A percentile compares a stretch with the other conserved stretches of the same genome.
These are phyloP conservation scores for Claviceps fusiformis DNA, from an alignment of 2,329 filamentous ascomycete species.

Conservation along the genomic window DNA sequence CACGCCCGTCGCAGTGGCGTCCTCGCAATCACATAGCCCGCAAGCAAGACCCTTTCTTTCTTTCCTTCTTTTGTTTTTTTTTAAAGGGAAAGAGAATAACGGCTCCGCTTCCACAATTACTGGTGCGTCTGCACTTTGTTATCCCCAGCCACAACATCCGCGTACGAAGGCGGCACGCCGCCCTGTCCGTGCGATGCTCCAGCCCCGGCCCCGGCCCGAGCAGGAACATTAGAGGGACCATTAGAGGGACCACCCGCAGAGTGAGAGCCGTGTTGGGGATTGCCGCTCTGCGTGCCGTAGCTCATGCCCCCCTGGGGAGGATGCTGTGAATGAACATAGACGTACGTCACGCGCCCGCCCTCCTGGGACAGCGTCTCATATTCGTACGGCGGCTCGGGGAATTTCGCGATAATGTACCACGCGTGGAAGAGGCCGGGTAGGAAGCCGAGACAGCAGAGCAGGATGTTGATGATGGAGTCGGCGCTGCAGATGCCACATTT, in stretches of 20 bases:
- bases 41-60: neutral
- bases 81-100: too few species aligned
- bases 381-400: constrained; percentile 60
- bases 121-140: constrained; percentile 61
- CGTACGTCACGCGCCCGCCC: constrained; percentile 55
- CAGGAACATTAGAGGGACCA: constrained; percentile 10
- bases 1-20: too few species aligned
- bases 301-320: constrained; percentile 9
- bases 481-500: constrained; percentile 87
- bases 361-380: constrained; percentile 54
- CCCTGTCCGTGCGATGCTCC: constrained; percentile 26
- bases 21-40: neutral
- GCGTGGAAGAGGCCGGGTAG: constrained; percentile 84
- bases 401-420: constrained; percentile 95
- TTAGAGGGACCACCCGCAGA: constrained; percentile 4
- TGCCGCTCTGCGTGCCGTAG: constrained; percentile 8
- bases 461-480: constrained; percentile 89
- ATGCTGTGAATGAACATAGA: constrained; percentile 49
- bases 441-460: constrained; percentile 67
- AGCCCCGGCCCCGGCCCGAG: constrained; percentile 28
- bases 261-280: neutral
- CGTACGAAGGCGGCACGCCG: constrained; percentile 65
- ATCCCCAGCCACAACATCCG: constrained; percentile 79
- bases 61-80: neutral
- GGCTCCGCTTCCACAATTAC: neutral